Evolutionary conservation across 176 grass and related monocot genomes (phyloP).

Genomic region (Aegilops longissima): DNA sequence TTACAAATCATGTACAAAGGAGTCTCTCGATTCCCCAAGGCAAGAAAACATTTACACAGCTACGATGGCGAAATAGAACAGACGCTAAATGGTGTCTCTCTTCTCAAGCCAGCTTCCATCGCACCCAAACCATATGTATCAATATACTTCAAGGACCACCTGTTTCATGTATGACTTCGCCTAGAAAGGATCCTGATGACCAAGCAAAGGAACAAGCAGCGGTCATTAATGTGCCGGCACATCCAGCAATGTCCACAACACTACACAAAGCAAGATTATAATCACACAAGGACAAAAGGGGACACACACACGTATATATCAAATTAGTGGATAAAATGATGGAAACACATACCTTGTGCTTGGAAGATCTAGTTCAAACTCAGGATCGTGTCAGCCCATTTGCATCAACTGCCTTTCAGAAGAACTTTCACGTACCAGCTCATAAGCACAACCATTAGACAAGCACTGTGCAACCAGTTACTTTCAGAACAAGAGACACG

Average conservation of each 20-base stretch:
- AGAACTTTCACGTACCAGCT: slow-evolving; percentile 24
- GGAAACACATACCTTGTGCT: slow-evolving; percentile 43
- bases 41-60: slow-evolving; percentile 29
- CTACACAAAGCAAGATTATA: not conserved
- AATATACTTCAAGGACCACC: slow-evolving; percentile 4
- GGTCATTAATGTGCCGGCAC: not conserved
- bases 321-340: not conserved
- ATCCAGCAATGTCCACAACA: not conserved
- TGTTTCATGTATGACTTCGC: not conserved
- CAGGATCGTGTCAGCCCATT: slow-evolving; percentile 30
- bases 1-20: slow-evolving; percentile 30
- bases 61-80: not conserved
- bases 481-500: slow-evolving; percentile 22
- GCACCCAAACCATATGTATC: not conserved
- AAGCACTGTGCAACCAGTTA: slow-evolving; percentile 31
- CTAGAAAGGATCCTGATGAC: slow-evolving; percentile 9
- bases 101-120: slow-evolving; percentile 10
- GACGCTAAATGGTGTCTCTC: not conserved
- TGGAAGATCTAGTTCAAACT: slow-evolving; percentile 24
- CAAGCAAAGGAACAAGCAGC: not conserved
- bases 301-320: not conserved
- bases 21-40: not conserved
- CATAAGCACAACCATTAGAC: slow-evolving; percentile 24
- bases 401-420: slow-evolving; percentile 22
- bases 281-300: not conserved